Conservation (phyloP, 805 yeast species). For the Candida andamanensis region DNA sequence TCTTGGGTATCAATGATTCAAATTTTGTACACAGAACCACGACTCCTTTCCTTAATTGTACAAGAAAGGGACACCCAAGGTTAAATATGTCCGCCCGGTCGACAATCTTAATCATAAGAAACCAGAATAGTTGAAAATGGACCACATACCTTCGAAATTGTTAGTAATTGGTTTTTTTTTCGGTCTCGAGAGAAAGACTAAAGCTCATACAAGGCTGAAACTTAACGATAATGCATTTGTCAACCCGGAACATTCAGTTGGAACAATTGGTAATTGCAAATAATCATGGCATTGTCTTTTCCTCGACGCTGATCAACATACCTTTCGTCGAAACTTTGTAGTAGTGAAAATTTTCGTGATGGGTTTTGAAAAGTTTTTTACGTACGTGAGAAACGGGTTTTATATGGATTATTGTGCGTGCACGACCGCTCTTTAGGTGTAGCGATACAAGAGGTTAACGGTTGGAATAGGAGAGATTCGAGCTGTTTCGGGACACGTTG, state of each 20-base stretch:
- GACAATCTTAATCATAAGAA: constrained; percentile 38
- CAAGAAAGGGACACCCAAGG: constrained; percentile 35
- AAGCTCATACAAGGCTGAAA: constrained; percentile 51
- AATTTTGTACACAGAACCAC: constrained; percentile 43
- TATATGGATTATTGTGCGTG: no score
- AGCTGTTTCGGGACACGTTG: no score
- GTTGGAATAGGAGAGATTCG: no score
- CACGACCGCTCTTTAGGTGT: no score
- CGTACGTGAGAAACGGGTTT: neutral
- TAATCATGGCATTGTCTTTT: constrained; percentile 37
- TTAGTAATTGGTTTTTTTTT: neutral
- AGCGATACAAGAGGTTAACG: no score
- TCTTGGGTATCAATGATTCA: constrained; percentile 34
- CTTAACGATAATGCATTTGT: constrained; percentile 47
- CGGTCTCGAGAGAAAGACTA: constrained; percentile 1
- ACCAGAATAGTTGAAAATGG: neutral
- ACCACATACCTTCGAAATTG: neutral
- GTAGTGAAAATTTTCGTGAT: neutral
- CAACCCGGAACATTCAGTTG: constrained; percentile 48
- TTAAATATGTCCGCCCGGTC: constrained; percentile 53
- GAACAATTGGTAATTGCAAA: constrained; percentile 49
- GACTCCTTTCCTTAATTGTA: constrained; percentile 39
- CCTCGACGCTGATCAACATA: neutral
- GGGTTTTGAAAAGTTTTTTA: neutral
- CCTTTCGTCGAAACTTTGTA: no score